These are phyloP conservation scores for Antitrichia curtipendula DNA, from an alignment of 225 moss, liverwort and hornwort genomes.

Conservation along the genomic window DNA sequence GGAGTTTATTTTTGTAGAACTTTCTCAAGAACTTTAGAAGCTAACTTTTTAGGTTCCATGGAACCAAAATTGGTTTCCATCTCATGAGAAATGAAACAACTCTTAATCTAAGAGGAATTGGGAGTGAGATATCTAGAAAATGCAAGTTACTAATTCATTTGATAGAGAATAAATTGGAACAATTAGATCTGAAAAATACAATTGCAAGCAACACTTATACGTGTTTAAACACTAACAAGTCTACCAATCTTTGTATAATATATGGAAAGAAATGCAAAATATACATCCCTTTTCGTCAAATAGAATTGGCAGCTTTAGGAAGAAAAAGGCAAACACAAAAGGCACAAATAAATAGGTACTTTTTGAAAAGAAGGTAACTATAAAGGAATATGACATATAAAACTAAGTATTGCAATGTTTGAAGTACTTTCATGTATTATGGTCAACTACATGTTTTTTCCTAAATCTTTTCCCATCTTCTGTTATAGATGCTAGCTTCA, in stretches of 20 bases:
- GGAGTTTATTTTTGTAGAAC: no score
- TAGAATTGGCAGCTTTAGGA: no score
- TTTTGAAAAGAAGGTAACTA: fast-evolving
- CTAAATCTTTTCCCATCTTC: neutral
- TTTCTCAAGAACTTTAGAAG: no score
- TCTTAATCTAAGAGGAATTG: neutral
- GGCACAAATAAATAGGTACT: neutral
- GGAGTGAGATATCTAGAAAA: neutral
- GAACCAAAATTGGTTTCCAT: no score
- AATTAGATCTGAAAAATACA: neutral
- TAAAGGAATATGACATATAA: neutral
- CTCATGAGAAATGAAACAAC: no score
- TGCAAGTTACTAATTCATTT: neutral
- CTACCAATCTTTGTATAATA: no score
- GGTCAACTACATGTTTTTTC: neutral
- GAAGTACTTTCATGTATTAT: neutral
- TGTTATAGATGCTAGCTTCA: neutral
- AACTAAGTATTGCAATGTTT: neutral
- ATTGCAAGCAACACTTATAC: neutral
- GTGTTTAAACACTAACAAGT: fast-evolving
- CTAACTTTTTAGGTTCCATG: fast-evolving
- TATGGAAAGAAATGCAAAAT: no score
- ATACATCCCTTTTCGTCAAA: no score
- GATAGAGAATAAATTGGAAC: neutral
- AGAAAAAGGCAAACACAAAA: no score